Conservation (phyloP, 169 alveolate genomes). For the Eimeria praecox region DNA sequence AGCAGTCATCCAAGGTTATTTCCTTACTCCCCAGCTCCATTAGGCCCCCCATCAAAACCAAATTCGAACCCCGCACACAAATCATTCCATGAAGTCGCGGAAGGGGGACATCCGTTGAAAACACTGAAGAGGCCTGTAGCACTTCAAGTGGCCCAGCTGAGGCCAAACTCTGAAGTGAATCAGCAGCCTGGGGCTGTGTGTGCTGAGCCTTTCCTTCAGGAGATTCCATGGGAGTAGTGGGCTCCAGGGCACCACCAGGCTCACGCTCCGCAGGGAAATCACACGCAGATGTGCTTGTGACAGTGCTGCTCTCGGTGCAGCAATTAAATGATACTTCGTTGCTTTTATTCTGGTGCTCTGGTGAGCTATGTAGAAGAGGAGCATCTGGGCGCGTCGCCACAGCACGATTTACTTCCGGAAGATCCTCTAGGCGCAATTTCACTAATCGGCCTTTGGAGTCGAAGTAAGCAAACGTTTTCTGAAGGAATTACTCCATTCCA, state of each 20-base stretch:
- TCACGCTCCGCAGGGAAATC: neutral
- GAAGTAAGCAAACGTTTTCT: constrained; percentile 73
- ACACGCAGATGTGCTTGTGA: constrained; percentile 14
- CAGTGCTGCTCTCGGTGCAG: constrained; percentile 29
- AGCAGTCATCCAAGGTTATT: constrained; percentile 89
- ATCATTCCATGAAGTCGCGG: constrained; percentile 88
- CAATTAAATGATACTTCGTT: neutral
- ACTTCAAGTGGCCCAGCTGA: constrained; percentile 12
- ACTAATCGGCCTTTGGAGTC: constrained; percentile 78
- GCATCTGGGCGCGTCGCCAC: neutral
- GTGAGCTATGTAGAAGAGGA: neutral
- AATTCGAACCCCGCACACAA: constrained; percentile 83
- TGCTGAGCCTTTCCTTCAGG: neutral
- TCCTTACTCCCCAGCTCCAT: constrained; percentile 88
- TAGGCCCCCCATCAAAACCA: constrained; percentile 89
- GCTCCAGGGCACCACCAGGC: neutral
- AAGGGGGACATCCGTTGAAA: constrained; percentile 80
- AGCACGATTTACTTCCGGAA: constrained; percentile 1
- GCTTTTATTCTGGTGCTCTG: neutral
- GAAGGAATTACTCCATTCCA: neutral
- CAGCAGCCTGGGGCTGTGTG: neutral
- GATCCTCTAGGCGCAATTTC: constrained; percentile 24
- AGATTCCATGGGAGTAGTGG: neutral
- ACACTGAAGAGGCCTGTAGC: neutral
- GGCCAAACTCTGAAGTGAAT: neutral